Conservation (phyloP, 2,329 filamentous ascomycete species). For the Tolypocladium cylindrosporum region DNA sequence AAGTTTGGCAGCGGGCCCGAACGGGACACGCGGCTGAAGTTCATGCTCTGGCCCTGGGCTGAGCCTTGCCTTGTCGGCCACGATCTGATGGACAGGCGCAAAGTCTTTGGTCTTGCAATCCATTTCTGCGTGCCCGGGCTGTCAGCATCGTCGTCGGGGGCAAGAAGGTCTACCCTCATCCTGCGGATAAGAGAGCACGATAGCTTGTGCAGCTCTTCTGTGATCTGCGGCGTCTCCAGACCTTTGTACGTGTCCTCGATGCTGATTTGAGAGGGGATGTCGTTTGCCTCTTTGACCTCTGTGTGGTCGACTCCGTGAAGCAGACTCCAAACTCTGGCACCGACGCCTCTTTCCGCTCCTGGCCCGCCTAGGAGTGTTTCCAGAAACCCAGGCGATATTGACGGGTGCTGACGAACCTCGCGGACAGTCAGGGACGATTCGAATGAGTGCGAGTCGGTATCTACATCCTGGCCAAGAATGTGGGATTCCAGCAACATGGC, state of each 20-base stretch:
- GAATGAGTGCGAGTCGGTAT: constrained; percentile 23
- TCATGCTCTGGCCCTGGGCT: constrained; percentile 46
- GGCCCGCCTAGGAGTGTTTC: constrained; percentile 61
- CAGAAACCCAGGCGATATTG: constrained; percentile 53
- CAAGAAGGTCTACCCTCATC: constrained; percentile 68
- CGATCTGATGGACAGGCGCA: constrained; percentile 71
- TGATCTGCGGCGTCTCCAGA: constrained; percentile 56
- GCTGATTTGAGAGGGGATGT: constrained; percentile 77
- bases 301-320: constrained; percentile 71
- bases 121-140: constrained; percentile 37
- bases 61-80: constrained; percentile 22
- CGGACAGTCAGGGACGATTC: constrained; percentile 48
- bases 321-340: constrained; percentile 63
- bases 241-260: constrained; percentile 87
- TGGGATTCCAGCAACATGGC: constrained; percentile 40
- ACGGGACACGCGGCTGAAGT: constrained; percentile 62
- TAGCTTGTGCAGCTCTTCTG: constrained; percentile 58
- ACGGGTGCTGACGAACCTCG: constrained; percentile 52
- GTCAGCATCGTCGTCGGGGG: constrained; percentile 30
- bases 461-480: constrained; percentile 28
- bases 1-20: constrained; percentile 66
- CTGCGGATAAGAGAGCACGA: constrained; percentile 62
- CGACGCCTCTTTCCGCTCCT: constrained; percentile 62
- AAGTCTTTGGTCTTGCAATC: constrained; percentile 70
- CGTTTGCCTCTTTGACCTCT: constrained; percentile 61